A percentile compares a stretch with the other conserved stretches of the same genome.
phyloP scores from a whole-genome alignment of 2,329 filamentous ascomycete genomes.

The Clarireedia paspali region DNA sequence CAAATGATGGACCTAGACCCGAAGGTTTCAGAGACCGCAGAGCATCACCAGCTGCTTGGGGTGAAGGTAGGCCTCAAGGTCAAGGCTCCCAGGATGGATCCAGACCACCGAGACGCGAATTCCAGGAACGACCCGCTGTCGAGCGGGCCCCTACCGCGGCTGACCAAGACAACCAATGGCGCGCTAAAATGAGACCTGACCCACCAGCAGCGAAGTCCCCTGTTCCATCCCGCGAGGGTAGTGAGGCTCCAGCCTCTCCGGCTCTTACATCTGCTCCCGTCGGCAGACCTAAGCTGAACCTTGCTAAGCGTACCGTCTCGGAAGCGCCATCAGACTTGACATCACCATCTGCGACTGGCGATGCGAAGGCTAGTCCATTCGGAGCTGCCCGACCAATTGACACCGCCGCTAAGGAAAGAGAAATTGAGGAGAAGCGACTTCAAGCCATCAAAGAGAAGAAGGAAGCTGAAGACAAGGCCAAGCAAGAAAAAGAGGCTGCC shows the following conservation, averaged over 20 bases:
- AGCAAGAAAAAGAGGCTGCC: slow-evolving; percentile 55
- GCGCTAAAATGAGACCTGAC: slow-evolving; percentile 84
- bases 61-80: slow-evolving; percentile 48
- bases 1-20: slow-evolving; percentile 51
- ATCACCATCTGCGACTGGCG: slow-evolving; percentile 43
- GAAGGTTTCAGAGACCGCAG: slow-evolving; percentile 54
- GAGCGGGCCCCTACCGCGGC: slow-evolving; percentile 77
- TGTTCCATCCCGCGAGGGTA: slow-evolving; percentile 62
- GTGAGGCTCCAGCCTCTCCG: slow-evolving; percentile 68
- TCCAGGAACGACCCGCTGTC: slow-evolving; percentile 57
- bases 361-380: slow-evolving; percentile 86
- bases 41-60: slow-evolving; percentile 69
- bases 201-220: slow-evolving; percentile 46
- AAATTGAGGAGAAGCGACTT: slow-evolving; percentile 82
- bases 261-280: slow-evolving; percentile 49
- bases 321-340: slow-evolving; percentile 48
- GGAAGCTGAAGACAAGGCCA: slow-evolving; percentile 50
- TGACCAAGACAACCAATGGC: slow-evolving; percentile 91
- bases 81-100: slow-evolving; percentile 56
- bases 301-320: slow-evolving; percentile 84
- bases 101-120: slow-evolving; percentile 71
- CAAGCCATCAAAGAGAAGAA: slow-evolving; percentile 71
- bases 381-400: slow-evolving; percentile 91
- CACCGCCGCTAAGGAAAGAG: slow-evolving; percentile 78
- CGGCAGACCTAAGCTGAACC: slow-evolving; percentile 72